These are phyloP conservation scores for Komagataella pastoris DNA, from an alignment of 805 yeast genomes.

Conservation along the genomic window DNA sequence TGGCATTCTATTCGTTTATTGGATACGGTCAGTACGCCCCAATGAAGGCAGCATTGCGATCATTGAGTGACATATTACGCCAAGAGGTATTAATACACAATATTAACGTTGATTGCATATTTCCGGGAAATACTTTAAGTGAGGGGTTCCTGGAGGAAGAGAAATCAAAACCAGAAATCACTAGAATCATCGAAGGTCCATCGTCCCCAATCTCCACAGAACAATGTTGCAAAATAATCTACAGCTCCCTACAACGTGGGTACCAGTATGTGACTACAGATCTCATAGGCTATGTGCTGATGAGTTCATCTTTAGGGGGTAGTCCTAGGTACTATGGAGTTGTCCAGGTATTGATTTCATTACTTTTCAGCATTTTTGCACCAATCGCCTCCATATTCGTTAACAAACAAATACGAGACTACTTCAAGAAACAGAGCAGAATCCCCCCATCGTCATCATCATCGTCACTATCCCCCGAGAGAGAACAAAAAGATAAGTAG, in stretches of 20 bases:
- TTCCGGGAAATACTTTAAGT: slow-evolving; percentile 82
- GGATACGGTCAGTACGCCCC: slow-evolving; percentile 94
- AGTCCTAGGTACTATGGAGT: slow-evolving; percentile 51
- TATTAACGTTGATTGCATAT: slow-evolving; percentile 58
- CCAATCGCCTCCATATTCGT: slow-evolving; percentile 47
- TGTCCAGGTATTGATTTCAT: slow-evolving; percentile 33
- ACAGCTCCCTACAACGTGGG: slow-evolving; percentile 46
- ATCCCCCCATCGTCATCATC: no score
- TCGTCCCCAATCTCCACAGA: slow-evolving; percentile 57
- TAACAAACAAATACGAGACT: slow-evolving; percentile 35
- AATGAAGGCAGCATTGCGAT: slow-evolving; percentile 65
- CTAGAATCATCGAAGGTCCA: slow-evolving; percentile 75
- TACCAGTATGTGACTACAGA: slow-evolving; percentile 72
- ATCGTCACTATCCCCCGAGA: not conserved
- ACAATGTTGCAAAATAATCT: slow-evolving; percentile 48
- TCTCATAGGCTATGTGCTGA: slow-evolving; percentile 69
- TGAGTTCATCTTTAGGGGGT: slow-evolving; percentile 52
- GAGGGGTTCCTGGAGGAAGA: slow-evolving; percentile 83
- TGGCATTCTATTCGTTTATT: slow-evolving; percentile 75
- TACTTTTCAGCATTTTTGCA: slow-evolving; percentile 36
- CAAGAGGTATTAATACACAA: slow-evolving; percentile 67
- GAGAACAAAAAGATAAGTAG: not conserved
- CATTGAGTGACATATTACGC: slow-evolving; percentile 64
- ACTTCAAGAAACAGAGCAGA: slow-evolving; percentile 21
- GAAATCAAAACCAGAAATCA: slow-evolving; percentile 72